Percentiles rank a stretch among this genome's conserved stretches.
Evolutionary conservation across 306 rosid genomes (phyloP).

Genomic region (Mimosa bimucronata): DNA sequence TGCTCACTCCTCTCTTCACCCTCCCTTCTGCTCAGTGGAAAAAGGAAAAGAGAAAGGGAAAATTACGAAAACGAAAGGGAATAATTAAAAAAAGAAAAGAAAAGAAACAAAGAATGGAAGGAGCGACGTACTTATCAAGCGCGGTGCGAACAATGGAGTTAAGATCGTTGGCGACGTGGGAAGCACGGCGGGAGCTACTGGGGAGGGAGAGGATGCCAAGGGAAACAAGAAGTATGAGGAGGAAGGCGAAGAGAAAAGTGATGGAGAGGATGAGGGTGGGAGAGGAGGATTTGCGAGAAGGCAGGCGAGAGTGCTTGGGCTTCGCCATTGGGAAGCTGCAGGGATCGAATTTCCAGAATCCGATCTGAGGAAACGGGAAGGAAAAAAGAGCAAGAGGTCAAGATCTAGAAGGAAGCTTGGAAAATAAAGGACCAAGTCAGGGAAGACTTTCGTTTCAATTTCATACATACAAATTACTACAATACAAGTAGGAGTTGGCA

Average conservation of each 20-base stretch:
- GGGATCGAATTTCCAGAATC: constrained; percentile 12
- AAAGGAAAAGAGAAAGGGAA: not conserved
- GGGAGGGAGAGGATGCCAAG: constrained; percentile 3
- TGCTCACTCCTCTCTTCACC: constrained; percentile 31
- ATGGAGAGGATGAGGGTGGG: constrained; percentile 27
- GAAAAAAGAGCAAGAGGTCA: not conserved
- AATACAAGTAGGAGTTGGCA: not conserved
- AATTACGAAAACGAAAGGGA: not conserved
- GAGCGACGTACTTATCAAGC: constrained; percentile 1
- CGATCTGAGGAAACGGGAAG: constrained; percentile 4
- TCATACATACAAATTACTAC: not conserved
- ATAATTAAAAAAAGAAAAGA: not conserved
- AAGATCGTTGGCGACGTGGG: constrained; percentile 20
- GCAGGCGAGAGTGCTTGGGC: constrained; percentile 63
- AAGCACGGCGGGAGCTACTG: constrained; percentile 4
- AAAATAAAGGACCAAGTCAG: not conserved
- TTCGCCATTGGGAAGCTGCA: constrained; percentile 60
- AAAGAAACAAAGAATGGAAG: not conserved
- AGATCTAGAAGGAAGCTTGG: constrained; percentile 11
- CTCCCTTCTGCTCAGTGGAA: not conserved
- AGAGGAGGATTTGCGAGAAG: constrained; percentile 60
- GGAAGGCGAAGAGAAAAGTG: constrained; percentile 1
- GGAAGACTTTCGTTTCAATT: not conserved
- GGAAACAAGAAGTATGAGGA: not conserved
- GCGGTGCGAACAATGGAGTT: constrained; percentile 19